phyloP scores from a whole-genome alignment of 768 basidiomycete genomes.

The Holtermannia corniformis region DNA sequence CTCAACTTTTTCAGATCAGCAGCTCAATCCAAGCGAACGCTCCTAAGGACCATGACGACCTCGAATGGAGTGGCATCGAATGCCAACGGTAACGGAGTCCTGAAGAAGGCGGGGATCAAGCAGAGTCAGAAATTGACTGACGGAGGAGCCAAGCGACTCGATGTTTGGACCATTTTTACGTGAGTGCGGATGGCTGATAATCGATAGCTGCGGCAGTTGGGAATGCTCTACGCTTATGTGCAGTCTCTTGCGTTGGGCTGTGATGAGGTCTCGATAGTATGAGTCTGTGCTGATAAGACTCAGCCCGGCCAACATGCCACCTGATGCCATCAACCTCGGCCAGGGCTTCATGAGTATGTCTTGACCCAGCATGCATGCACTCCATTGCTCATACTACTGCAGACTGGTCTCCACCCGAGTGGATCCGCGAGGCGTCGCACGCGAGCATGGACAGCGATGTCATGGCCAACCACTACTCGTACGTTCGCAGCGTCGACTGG shows the following conservation, averaged over 20 bases:
- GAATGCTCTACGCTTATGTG: not conserved
- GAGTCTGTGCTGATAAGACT: conserved; percentile 1
- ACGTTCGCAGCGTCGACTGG: not conserved
- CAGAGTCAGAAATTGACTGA: conserved; percentile 36
- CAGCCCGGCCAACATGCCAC: conserved; percentile 77
- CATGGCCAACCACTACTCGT: conserved; percentile 42
- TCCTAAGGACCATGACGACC: not conserved
- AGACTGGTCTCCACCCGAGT: conserved; percentile 42
- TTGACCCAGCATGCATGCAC: too few species aligned
- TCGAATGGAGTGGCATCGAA: not conserved
- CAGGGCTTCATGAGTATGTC: conserved; percentile 45
- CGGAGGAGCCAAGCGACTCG: conserved; percentile 37
- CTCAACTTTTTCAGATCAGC: not conserved
- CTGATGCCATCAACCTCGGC: conserved; percentile 90
- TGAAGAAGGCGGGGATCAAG: conserved; percentile 17
- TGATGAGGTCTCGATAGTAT: not conserved
- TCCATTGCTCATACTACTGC: too few species aligned
- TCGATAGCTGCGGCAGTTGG: not conserved
- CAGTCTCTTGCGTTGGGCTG: not conserved
- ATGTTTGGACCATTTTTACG: conserved; percentile 42
- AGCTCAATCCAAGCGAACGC: too few species aligned
- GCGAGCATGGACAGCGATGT: conserved; percentile 33
- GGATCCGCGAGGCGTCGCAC: conserved; percentile 33
- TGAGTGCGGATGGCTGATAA: conserved; percentile 15
- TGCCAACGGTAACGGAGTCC: not conserved